Conservation (phyloP, 177 flowering plant species). For the Tripterygium wilfordii region DNA sequence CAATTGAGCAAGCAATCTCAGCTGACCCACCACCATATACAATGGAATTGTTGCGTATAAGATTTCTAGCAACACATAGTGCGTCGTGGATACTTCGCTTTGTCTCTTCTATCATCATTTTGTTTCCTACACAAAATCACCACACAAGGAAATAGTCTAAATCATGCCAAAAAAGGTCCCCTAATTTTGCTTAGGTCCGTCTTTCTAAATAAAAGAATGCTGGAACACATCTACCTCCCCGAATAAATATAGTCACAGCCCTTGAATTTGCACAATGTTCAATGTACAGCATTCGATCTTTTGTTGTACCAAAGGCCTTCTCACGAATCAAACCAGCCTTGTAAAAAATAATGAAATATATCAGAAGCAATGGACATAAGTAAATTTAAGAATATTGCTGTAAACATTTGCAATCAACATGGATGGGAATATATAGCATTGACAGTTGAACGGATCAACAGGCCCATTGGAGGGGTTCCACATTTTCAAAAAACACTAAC, state of each 20-base stretch:
- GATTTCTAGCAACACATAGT: conserved; percentile 87
- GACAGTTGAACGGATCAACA: too few species aligned
- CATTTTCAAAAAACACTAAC: too few species aligned
- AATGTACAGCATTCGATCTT: conserved; percentile 92
- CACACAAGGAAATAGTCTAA: too few species aligned
- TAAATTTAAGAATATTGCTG: too few species aligned
- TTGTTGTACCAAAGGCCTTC: conserved; percentile 93
- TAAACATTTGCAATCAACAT: not conserved
- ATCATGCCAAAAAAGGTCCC: too few species aligned
- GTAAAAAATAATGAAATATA: too few species aligned
- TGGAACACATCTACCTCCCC: conserved; percentile 81
- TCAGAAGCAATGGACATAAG: conserved; percentile 3
- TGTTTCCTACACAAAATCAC: conserved; percentile 57
- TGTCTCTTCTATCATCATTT: conserved; percentile 98
- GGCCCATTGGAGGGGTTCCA: too few species aligned
- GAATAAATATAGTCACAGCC: conserved; percentile 95
- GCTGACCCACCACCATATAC: conserved; percentile 98
- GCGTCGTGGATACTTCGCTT: conserved; percentile 96
- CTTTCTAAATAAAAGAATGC: not conserved
- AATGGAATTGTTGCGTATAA: conserved; percentile 84
- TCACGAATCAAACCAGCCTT: conserved; percentile 96
- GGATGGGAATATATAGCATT: too few species aligned
- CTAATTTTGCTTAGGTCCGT: not conserved
- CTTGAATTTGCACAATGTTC: conserved; percentile 98
- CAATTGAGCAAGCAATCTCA: conserved; percentile 90